Base-by-base conservation (phyloP, 192 early-diverging fungal species). In the Diversispora eburnea region DNA sequence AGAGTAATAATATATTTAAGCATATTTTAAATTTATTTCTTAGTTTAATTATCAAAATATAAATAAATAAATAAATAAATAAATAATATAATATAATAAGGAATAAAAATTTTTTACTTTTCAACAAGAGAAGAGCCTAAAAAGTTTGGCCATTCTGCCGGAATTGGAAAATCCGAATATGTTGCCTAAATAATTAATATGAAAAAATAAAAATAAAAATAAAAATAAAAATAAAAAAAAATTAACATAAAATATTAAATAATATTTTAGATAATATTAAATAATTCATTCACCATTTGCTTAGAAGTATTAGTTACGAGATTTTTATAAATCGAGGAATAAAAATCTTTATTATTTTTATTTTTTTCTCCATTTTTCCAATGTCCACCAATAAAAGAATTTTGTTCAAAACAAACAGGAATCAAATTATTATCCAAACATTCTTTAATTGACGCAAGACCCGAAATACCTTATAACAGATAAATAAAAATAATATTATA, bases 101-200 rank as follows among this genome's bases (percentile, higher is more conserved):
- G n/a, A n/a, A n/a, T n/a, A n/a, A n/a, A n/a, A n/a, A n/a, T n/a
- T n/a, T n/a, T 33, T 63, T 88, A 88, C 43, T 80, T 72, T 20
- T 77, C 80, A 8, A 88, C 81, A 56, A 79, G 75, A 39, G 72
- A 67, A 64, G 84, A 75, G 17, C 82, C 85, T 1, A 89, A 75
- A 74, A 77, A 87, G 3, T 79, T 84, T 3, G 88, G 86, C 88
- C 88, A 89, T 42, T 84, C 81, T 9, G 42, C 20, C 22, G 88
- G 88, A 43, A 87, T 82, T 5, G 88, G 82, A 76, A 84, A 88
- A 67, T 89, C 88, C 4, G 83, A 85, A 70, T 75, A 89, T 12
- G 83, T 22, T 78, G 51, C 67, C 51, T 54, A 54, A 33, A 33
- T 33, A 33, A 33, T 33, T 33, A 33, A 33, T 33, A 33, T 33